Percentiles rank a stretch among this genome's conserved stretches.
These are phyloP conservation scores for Calonectria fujianensis DNA, from an alignment of 2,329 filamentous ascomycete genomes.

Conservation along the genomic window DNA sequence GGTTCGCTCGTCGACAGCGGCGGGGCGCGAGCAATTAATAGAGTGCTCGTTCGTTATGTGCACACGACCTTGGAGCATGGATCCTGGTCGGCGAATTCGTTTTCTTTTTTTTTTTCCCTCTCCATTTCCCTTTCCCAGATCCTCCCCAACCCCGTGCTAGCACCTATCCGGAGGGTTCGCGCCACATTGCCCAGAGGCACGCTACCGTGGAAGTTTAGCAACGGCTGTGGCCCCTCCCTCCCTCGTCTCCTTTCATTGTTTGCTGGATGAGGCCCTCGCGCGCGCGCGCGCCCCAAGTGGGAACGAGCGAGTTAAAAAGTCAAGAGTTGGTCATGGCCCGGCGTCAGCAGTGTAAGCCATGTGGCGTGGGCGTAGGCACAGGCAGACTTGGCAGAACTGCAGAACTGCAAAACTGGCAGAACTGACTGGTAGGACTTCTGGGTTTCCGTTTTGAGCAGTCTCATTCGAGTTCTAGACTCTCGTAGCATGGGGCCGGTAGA, in stretches of 20 bases:
- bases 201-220: constrained; percentile 24
- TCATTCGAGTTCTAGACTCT: constrained; percentile 19
- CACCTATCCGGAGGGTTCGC: constrained; percentile 27
- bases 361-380: constrained; percentile 12
- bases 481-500: constrained; percentile 22
- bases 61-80: constrained; percentile 15
- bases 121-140: not conserved
- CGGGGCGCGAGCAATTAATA: constrained; percentile 33
- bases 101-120: constrained; percentile 12
- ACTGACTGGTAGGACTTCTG: not conserved
- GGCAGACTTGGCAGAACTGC: not conserved
- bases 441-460: constrained; percentile 17
- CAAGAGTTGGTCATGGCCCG: not conserved
- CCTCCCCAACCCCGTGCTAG: constrained; percentile 8
- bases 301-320: not conserved
- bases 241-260: not conserved
- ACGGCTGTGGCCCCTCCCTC: not conserved
- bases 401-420: too few relatives aligned
- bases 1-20: constrained; percentile 11
- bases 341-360: not conserved
- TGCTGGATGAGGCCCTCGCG: constrained; percentile 6
- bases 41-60: not conserved
- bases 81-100: constrained; percentile 18
- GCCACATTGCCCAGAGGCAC: constrained; percentile 22
- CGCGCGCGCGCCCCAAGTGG: not conserved